Evolutionary conservation across 441 rosid species (phyloP).

Genomic region (Pelargonium citronellum): DNA sequence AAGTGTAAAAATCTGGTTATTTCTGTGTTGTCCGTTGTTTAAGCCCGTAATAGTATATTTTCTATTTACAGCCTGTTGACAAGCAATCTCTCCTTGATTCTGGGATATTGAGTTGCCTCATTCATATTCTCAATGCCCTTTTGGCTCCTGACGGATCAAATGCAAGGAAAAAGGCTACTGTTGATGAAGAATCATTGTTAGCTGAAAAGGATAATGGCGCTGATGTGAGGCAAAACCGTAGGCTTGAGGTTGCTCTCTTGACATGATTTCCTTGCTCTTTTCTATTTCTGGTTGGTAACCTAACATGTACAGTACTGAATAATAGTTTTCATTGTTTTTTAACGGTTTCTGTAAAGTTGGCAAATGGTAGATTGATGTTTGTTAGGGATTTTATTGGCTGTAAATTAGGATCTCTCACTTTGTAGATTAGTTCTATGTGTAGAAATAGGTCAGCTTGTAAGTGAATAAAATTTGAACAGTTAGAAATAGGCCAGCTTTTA

Average conservation of each 20-base stretch:
- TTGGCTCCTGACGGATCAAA: constrained; percentile 48
- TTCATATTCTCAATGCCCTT: constrained; percentile 73
- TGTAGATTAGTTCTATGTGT: too few relatives aligned
- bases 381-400: too few relatives aligned
- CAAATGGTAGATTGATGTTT: neutral
- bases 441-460: too few relatives aligned
- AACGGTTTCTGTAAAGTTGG: neutral
- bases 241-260: constrained; percentile 64
- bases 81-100: constrained; percentile 96
- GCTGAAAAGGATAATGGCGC: constrained; percentile 39
- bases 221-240: constrained; percentile 43
- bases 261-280: neutral
- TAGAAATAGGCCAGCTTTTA: too few relatives aligned
- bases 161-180: constrained; percentile 30
- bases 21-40: neutral
- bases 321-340: neutral
- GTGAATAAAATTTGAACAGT: too few relatives aligned
- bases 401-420: too few relatives aligned
- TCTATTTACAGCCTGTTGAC: constrained; percentile 75
- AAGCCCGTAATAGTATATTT: neutral
- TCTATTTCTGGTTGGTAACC: neutral
- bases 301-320: neutral
- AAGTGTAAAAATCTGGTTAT: neutral
- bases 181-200: constrained; percentile 31
- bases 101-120: constrained; percentile 93